Evolutionary conservation across 139 green algal genomes (phyloP), one percentile per base, ranked within the genome.

Genomic region (Chlorella sp.): DNA sequence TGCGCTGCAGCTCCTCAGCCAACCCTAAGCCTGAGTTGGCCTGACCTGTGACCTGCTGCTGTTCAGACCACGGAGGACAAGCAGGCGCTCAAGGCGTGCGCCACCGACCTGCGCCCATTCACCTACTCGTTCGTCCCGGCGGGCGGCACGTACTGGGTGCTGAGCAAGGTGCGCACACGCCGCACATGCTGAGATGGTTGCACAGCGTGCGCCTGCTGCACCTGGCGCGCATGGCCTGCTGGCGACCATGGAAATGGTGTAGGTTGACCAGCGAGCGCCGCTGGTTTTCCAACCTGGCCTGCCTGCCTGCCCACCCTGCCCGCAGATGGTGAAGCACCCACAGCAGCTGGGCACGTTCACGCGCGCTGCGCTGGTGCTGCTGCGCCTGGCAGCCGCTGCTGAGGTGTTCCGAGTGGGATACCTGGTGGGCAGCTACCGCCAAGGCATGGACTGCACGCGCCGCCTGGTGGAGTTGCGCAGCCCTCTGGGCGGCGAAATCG

Each of bases 361-460:
- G 9, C 44, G 65, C 2, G 34, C 9, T 21, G 67, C 16, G 39
- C 44, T 84, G 68, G 15, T 67, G 47, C 34, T 86, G 16, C 36
- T 86, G 81, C 81, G 81, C 21, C 55, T 80, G 32, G 25, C 41
- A 13, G 55, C 36, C 4, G 39, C 55, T 1, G 17, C 4, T 15
- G 67, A 86, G 70, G 69, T 63, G 11, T 80, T 86, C 70, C 56
- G 70, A 26, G 30, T 72, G 34, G 81, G 81, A 1, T 86, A 74
- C 36, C 34, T 86, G 36, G 81, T 78, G 55, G 81, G 81, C 32
- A 78, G 39, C 44, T 85, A 85, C 67, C 55, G 70, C 67, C 80
- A 85, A 41, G 70, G 70, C 70, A 78, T 78, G 70, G 70, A 78
- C 26, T 78, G 70, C 70, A 78, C 39, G 18, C 70, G 26, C 32